Evolutionary conservation across 441 rosid species (phyloP).

Genomic region (Flueggea neowawraea): DNA sequence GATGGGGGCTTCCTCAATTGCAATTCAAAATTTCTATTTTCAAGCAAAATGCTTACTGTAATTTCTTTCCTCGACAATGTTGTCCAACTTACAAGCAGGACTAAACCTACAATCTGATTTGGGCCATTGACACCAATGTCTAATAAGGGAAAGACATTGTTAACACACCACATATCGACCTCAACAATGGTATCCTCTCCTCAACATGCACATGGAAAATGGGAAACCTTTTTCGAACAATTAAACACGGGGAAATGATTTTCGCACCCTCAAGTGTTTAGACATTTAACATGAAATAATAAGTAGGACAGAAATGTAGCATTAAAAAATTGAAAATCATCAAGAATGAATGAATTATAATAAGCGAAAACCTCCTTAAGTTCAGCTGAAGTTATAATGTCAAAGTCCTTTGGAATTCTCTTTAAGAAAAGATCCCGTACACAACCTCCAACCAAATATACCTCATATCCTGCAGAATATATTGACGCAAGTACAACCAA

Average conservation of each 20-base stretch:
- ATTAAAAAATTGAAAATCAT: neutral
- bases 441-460: constrained; percentile 76
- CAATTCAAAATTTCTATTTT: neutral
- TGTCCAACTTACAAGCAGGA: neutral
- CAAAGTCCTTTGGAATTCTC: constrained; percentile 64
- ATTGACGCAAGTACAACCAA: no score
- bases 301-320: no score
- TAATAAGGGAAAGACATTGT: neutral
- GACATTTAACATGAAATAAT: constrained; percentile 2
- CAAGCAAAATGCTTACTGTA: neutral
- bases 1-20: neutral
- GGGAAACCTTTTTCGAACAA: constrained; percentile 70
- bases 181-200: constrained; percentile 50
- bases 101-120: neutral
- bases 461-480: constrained; percentile 46
- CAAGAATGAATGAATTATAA: neutral
- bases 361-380: constrained; percentile 46
- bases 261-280: constrained; percentile 37
- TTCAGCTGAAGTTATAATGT: constrained; percentile 67
- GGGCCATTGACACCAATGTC: neutral
- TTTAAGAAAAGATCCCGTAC: constrained; percentile 69
- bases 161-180: constrained; percentile 25
- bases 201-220: constrained; percentile 72
- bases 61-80: neutral
- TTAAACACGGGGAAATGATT: constrained; percentile 51